Evolutionary conservation across 192 early-diverging fungal species (phyloP).

Genomic region (Coemansia sp.): DNA sequence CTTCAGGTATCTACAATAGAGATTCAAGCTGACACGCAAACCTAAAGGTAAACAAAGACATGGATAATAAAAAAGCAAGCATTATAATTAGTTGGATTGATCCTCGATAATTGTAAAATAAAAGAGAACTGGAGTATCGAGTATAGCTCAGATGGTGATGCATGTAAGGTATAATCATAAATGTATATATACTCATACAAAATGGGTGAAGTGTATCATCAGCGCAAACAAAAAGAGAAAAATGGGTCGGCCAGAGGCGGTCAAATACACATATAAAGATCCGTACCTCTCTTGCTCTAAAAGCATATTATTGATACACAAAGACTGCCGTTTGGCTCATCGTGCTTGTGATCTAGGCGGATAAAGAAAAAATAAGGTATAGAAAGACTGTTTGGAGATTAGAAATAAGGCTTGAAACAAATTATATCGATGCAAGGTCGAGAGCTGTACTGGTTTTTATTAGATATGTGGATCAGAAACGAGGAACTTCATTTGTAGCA

Average conservation of each 20-base stretch:
- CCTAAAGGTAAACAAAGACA: neutral
- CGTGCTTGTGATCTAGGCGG: neutral
- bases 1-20: too few species aligned
- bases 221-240: conserved; percentile 16
- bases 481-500: conserved; percentile 55
- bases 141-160: conserved; percentile 52
- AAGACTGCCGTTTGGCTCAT: too few species aligned
- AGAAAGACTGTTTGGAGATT: neutral
- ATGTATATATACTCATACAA: conserved; percentile 16
- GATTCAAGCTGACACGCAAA: neutral
- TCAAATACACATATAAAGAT: too few species aligned
- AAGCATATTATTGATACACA: too few species aligned
- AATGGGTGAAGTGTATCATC: conserved; percentile 38
- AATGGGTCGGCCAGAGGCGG: too few species aligned
- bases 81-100: too few species aligned
- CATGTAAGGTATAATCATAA: conserved; percentile 46
- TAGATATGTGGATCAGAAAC: conserved; percentile 43
- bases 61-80: neutral
- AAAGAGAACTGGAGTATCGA: neutral
- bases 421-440: too few species aligned
- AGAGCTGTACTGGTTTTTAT: neutral
- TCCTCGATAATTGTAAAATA: neutral
- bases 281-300: neutral
- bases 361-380: neutral
- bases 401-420: neutral